Base-by-base conservation (phyloP, 352 stramenopile genomes). In the Pythium monospermum region DNA sequence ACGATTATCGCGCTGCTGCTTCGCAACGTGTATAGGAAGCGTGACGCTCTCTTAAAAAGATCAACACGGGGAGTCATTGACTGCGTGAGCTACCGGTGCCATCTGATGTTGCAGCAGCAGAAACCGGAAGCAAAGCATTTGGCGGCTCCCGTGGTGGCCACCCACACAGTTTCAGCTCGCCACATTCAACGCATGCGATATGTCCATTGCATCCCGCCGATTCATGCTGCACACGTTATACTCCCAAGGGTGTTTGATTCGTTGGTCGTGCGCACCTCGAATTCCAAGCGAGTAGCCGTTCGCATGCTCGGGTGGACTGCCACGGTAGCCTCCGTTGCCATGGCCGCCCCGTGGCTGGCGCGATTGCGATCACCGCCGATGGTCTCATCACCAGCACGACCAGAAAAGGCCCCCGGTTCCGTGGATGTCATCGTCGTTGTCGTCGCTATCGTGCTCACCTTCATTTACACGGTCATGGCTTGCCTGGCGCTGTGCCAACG, bases 31-130 rank as follows among this genome's bases (percentile, higher is more conserved):
- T 58, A 59, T 19, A 41, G 56, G 5, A 57, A 64, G 22, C 42
- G 42, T 7, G 19, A 21, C 0, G 4, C 50, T n/a, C 35, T 64
- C 3, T 23, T 57, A 1, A 50, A 26, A 31, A 32, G 35, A 27
- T 64, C 49, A 4, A 50, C 21, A 12, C 41, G 55, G 1, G 30
- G 48, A 1, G 32, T 63, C 30, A 43, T 64, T 16, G 35, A 64
- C 13, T 64, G 56, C 37, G 56, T 64, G 4, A 64, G 56, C 25
- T 64, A 55, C 26, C 48, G 56, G 0, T 64, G 56, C 22, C 13
- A 35, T 35, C n/a, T n/a, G n/a, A n/a, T n/a, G n/a, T n/a, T n/a
- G n/a, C n/a, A n/a, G n/a, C n/a, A n/a, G n/a, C n/a, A n/a, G n/a
- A n/a, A n/a, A n/a, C n/a, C n/a, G n/a, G n/a, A n/a, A n/a, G n/a